These are phyloP conservation scores for Penicillium manginii DNA, from an alignment of 495 filamentous ascomycete species.

Conservation along the genomic window DNA sequence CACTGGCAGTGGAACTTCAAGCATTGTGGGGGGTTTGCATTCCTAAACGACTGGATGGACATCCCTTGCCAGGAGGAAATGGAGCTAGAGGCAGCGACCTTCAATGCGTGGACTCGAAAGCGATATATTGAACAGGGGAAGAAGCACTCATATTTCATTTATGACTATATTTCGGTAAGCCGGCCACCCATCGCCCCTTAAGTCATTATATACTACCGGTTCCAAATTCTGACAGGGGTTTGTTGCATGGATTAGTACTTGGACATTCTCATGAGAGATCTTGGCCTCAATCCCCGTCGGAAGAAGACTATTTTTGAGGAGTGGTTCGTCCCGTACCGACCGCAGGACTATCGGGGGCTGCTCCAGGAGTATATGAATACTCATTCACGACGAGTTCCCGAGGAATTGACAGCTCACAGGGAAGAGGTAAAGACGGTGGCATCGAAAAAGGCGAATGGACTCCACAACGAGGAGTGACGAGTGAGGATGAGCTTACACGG, in stretches of 20 bases:
- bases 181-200: no score
- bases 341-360: constrained; percentile 2
- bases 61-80: no score
- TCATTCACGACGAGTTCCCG: background rate
- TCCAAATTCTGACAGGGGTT: no score
- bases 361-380: constrained; percentile 1
- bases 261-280: constrained; percentile 3
- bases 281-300: background rate
- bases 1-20: no score
- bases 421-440: constrained; percentile 2
- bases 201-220: no score
- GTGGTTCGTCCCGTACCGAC: constrained; percentile 5
- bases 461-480: background rate
- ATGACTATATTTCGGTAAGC: no score
- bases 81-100: no score
- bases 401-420: background rate
- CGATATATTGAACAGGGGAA: no score
- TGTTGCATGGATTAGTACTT: constrained; percentile 1
- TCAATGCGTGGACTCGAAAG: no score
- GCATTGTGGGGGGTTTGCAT: no score
- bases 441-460: background rate
- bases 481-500: constrained; percentile 1
- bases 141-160: no score
- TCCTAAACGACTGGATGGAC: no score
- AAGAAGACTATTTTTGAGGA: constrained; percentile 4